phyloP scores from a whole-genome alignment of 371 early-diverging fungal species.

The Mortierella sp. region DNA sequence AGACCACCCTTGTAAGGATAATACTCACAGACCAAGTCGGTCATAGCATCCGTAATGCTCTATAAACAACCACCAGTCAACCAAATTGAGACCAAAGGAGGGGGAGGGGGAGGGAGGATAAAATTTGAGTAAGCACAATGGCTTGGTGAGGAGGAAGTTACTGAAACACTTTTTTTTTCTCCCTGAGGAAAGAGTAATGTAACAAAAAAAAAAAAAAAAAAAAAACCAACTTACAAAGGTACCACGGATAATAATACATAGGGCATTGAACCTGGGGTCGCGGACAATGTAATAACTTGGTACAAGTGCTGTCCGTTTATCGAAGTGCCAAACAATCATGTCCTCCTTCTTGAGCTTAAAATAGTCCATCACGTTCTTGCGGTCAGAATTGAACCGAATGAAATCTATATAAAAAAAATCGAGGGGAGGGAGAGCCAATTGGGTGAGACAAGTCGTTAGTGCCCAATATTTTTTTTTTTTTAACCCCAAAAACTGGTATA shows the following conservation, averaged over 20 bases:
- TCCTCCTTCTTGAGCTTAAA: constrained; percentile 76
- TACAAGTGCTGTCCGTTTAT: constrained; percentile 73
- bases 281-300: constrained; percentile 84
- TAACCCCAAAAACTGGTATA: constrained; percentile 60
- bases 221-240: constrained; percentile 69
- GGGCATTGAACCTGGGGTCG: constrained; percentile 74
- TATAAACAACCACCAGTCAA: constrained; percentile 15
- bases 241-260: constrained; percentile 86
- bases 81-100: too few species aligned
- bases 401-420: constrained; percentile 64
- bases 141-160: neutral
- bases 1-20: constrained; percentile 87
- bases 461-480: constrained; percentile 57
- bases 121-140: too few species aligned
- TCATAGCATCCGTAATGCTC: constrained; percentile 85
- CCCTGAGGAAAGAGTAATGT: too few species aligned
- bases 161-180: too few species aligned
- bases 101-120: too few species aligned
- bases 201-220: neutral
- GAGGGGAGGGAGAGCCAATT: constrained; percentile 47
- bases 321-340: constrained; percentile 81
- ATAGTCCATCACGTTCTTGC: constrained; percentile 74
- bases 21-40: constrained; percentile 90
- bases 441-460: constrained; percentile 16
- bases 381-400: constrained; percentile 77